These are phyloP conservation scores for Anisogramma anomala DNA, from an alignment of 2,329 filamentous ascomycete species.

Conservation along the genomic window DNA sequence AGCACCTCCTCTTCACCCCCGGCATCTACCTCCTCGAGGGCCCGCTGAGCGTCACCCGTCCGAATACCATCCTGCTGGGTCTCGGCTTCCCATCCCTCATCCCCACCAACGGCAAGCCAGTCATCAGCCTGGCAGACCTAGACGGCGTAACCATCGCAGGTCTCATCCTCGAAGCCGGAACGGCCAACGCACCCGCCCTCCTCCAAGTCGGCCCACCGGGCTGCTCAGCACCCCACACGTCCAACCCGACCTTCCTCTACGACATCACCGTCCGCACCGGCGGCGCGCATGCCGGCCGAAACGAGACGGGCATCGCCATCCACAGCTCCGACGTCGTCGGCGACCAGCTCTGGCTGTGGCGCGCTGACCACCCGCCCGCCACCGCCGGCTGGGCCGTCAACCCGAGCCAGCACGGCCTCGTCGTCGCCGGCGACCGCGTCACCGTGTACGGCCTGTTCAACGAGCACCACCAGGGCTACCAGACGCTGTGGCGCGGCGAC, in stretches of 20 bases:
- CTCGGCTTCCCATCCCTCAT: constrained; percentile 23
- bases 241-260: constrained; percentile 23
- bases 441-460: constrained; percentile 25
- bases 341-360: constrained; percentile 25
- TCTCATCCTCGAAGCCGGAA: constrained; percentile 23
- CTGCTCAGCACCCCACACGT: constrained; percentile 17
- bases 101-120: constrained; percentile 19
- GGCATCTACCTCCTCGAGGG: constrained; percentile 23
- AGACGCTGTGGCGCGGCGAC: constrained; percentile 24
- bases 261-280: constrained; percentile 24
- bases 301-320: constrained; percentile 21
- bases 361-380: constrained; percentile 23
- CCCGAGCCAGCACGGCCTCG: constrained; percentile 22
- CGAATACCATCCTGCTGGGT: constrained; percentile 22
- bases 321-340: constrained; percentile 23
- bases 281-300: constrained; percentile 17
- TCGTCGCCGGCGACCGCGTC: constrained; percentile 23
- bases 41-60: constrained; percentile 17
- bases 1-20: constrained; percentile 23
- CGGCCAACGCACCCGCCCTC: constrained; percentile 19
- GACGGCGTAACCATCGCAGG: constrained; percentile 23
- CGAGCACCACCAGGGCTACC: constrained; percentile 24
- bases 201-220: constrained; percentile 21
- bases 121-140: constrained; percentile 20
- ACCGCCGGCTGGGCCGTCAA: constrained; percentile 21